Evolutionary conservation across 129 eudicot genomes (phyloP).

Genomic region (Cynara cardunculus): DNA sequence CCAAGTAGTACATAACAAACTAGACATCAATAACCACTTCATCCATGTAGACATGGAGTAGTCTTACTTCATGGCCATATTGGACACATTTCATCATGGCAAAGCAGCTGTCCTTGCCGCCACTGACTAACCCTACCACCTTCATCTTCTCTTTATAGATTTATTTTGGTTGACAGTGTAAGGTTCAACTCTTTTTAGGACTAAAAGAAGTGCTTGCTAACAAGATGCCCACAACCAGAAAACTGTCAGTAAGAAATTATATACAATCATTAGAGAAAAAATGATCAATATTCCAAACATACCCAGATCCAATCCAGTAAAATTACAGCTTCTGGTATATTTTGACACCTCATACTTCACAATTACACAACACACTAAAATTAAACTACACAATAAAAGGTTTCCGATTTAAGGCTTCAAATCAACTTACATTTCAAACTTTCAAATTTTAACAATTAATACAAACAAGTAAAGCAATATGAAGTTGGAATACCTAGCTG

Average conservation of each 20-base stretch:
- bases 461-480: background rate
- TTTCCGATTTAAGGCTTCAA: slow-evolving; percentile 1
- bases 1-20: background rate
- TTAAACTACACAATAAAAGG: background rate
- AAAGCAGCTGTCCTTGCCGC: slow-evolving; percentile 97
- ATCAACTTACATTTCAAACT: slow-evolving; percentile 3
- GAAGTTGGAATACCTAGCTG: background rate
- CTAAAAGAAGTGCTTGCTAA: background rate
- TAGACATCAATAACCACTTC: background rate
- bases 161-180: background rate
- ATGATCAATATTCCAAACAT: slow-evolving; percentile 2
- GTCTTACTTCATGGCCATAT: slow-evolving; percentile 75
- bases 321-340: slow-evolving; percentile 7
- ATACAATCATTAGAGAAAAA: slow-evolving; percentile 2
- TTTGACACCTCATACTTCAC: background rate
- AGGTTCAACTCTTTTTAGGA: background rate
- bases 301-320: background rate
- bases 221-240: background rate
- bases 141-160: slow-evolving; percentile 47
- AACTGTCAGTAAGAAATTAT: background rate
- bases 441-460: background rate
- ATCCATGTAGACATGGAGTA: slow-evolving; percentile 2
- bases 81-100: slow-evolving; percentile 91
- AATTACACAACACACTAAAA: background rate
- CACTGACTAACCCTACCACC: slow-evolving; percentile 95